Conservation (phyloP, 2,329 filamentous ascomycete genomes). For the Colletotrichum tamarilloi region DNA sequence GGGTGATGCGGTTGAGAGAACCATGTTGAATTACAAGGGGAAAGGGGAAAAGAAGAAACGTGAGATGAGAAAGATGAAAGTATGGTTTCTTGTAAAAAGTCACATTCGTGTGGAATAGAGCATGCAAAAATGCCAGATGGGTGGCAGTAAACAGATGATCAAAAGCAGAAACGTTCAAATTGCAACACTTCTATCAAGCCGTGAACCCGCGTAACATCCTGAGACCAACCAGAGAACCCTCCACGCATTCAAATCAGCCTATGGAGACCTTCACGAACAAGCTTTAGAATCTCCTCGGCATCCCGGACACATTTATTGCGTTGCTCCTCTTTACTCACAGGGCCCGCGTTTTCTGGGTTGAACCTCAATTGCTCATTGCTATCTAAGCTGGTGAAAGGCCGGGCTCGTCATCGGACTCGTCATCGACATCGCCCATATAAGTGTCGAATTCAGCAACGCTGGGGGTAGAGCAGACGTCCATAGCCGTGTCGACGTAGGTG, state of each 20-base stretch:
- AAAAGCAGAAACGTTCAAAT: background rate
- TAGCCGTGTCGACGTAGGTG: background rate
- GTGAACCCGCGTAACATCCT: background rate
- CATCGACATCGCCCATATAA: too few relatives aligned
- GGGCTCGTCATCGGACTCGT: too few relatives aligned
- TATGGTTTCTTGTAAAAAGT: background rate
- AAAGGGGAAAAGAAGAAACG: background rate
- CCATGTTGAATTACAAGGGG: too few relatives aligned
- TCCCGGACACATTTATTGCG: background rate
- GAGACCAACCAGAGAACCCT: background rate
- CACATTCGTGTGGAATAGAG: background rate
- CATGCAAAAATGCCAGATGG: background rate
- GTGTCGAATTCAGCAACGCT: background rate
- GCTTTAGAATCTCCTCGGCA: background rate
- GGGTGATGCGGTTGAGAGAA: too few relatives aligned
- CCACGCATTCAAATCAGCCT: background rate
- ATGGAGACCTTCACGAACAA: background rate
- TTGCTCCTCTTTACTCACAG: background rate
- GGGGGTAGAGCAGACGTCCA: background rate
- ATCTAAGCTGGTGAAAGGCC: too few relatives aligned
- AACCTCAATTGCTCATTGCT: background rate
- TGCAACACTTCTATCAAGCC: background rate
- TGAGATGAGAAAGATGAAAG: background rate
- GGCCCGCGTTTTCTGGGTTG: background rate
- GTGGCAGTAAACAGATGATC: background rate